phyloP scores from a whole-genome alignment of 2,329 filamentous ascomycete genomes.

The Colletotrichum navitas region DNA sequence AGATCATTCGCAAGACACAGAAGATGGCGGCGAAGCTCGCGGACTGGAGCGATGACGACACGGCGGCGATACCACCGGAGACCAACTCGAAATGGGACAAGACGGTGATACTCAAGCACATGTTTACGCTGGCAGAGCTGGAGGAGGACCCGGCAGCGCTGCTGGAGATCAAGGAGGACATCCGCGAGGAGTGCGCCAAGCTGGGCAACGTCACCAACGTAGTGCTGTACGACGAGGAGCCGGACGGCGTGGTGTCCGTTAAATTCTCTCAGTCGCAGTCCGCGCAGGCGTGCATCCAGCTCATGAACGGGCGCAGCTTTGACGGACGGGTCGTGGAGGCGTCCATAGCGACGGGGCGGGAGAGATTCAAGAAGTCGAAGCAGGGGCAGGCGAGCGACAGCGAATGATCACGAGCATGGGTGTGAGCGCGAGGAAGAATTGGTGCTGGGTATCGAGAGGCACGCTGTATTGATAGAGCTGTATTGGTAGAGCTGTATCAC shows the following conservation, averaged over 20 bases:
- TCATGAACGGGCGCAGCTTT: constrained; percentile 86
- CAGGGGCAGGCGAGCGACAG: constrained; percentile 65
- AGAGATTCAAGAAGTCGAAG: constrained; percentile 79
- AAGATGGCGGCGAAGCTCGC: constrained; percentile 92
- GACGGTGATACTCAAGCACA: constrained; percentile 88
- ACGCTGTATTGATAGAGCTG: constrained; percentile 17
- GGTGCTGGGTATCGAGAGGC: neutral
- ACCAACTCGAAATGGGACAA: constrained; percentile 75
- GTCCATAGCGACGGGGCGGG: constrained; percentile 76
- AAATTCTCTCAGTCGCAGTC: constrained; percentile 80
- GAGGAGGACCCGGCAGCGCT: constrained; percentile 86
- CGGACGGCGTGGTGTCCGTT: constrained; percentile 86
- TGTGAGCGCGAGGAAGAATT: constrained; percentile 49
- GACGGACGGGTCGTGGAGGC: constrained; percentile 79
- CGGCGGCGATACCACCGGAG: constrained; percentile 61
- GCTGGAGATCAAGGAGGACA: constrained; percentile 94
- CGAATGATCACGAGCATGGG: constrained; percentile 50
- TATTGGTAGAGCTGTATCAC: constrained; percentile 13
- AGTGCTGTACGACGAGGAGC: constrained; percentile 88
- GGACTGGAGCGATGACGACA: constrained; percentile 95
- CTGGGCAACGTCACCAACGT: constrained; percentile 91
- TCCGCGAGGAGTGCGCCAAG: constrained; percentile 89
- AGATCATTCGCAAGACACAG: constrained; percentile 91
- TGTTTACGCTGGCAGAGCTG: constrained; percentile 90
- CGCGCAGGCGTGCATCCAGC: constrained; percentile 77